Evolutionary conservation across 2,329 filamentous ascomycete species (phyloP).

Genomic region (Fusarium sublunatum): DNA sequence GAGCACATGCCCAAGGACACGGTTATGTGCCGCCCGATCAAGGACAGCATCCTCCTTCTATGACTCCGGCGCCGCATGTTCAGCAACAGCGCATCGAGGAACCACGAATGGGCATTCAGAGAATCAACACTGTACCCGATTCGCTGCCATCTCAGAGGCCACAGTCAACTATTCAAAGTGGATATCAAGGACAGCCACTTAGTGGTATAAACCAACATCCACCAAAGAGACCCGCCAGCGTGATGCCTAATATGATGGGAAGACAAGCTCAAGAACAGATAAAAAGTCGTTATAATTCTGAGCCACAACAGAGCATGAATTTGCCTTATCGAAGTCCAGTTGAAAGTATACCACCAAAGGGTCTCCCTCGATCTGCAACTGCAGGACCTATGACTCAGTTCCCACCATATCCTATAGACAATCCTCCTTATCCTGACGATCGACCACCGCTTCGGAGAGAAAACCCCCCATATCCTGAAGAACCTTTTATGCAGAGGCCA

Average conservation of each 20-base stretch:
- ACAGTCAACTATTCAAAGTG: conserved; percentile 20
- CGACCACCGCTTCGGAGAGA: conserved; percentile 1
- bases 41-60: conserved; percentile 41
- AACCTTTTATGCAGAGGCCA: conserved; percentile 14
- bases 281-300: conserved; percentile 1
- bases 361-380: conserved; percentile 34
- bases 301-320: conserved; percentile 16
- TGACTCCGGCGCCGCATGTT: conserved; percentile 41
- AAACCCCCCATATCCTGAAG: conserved; percentile 28
- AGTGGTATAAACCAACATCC: conserved; percentile 17
- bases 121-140: conserved; percentile 43
- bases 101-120: conserved; percentile 35
- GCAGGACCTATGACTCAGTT: conserved; percentile 31
- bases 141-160: conserved; percentile 36
- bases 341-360: conserved; percentile 27
- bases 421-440: conserved; percentile 33
- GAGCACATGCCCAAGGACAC: conserved; percentile 19
- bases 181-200: conserved; percentile 4
- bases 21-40: conserved; percentile 39
- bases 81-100: conserved; percentile 37
- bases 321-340: conserved; percentile 31
- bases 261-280: conserved; percentile 11
- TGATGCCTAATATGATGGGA: conserved; percentile 39
- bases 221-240: conserved; percentile 35
- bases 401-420: conserved; percentile 31